Evolutionary conservation across 2,329 filamentous ascomycete species (phyloP), one percentile per base, ranked within the genome.

Genomic region (Ophiostoma piceae): DNA sequence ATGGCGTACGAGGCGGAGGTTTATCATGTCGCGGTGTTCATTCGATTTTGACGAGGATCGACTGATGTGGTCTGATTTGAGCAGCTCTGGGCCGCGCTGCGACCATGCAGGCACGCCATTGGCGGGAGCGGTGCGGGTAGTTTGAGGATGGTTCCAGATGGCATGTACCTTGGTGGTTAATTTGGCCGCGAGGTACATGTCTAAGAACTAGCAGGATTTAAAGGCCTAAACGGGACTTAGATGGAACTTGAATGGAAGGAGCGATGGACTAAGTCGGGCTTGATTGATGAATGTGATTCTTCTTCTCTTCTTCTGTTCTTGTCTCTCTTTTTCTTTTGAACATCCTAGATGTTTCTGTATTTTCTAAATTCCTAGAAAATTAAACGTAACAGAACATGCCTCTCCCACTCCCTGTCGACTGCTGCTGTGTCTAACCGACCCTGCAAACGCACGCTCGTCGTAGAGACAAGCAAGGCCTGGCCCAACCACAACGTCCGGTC

Each of bases 51-150:
- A 62, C 68, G 65, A 67, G 65, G 72, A 74, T 74, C 73, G 73
- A 71, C 73, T 74, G 73, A 74, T 73, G 72, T 74, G 73, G 73
- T 74, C 73, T 74, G 73, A 74, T 74, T 73, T 70, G 47, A 32
- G 29, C n/a, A 66, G 70, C 70, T 73, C 71, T 73, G 70, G 73
- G 67, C 71, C 70, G 71, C 69, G 51, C 68, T 72, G 71, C 64
- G 67, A 66, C 71, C 51, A 65, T 69, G 66, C 43, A n/a, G 68
- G 68, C 66, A 26, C 51, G 47, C 65, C 60, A 71, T 71, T 71
- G 70, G 70, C 60, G 41, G 70, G 26, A 64, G 9, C 14, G 14
- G 14, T 19, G 62, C 62, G 35, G 62, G 62, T 22, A 37, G 62
- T 22, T 43, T 43, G 65, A 32, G 22, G 22, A 22, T 26, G 22